These are phyloP conservation scores for Rhynchosporium graminicola DNA, from an alignment of 2,329 filamentous ascomycete genomes.

Conservation along the genomic window DNA sequence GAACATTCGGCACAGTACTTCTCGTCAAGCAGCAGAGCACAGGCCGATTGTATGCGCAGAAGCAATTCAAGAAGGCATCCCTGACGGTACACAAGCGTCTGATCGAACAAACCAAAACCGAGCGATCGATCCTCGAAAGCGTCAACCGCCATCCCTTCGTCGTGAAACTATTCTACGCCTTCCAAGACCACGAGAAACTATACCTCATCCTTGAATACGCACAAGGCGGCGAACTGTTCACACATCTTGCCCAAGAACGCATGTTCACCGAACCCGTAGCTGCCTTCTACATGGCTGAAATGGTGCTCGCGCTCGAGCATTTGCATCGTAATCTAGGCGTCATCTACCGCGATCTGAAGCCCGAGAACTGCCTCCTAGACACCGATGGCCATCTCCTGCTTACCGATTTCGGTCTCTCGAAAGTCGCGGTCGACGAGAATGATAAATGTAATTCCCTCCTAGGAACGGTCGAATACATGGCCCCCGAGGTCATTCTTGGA, in stretches of 20 bases:
- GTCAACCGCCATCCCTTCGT: constrained; percentile 97
- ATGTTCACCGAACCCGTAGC: constrained; percentile 92
- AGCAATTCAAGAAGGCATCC: constrained; percentile 97
- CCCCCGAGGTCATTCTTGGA: constrained; percentile 87
- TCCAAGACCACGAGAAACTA: constrained; percentile 96
- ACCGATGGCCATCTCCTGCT: constrained; percentile 87
- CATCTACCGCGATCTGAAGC: constrained; percentile 95
- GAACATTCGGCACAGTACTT: constrained; percentile 91
- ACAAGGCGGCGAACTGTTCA: constrained; percentile 94
- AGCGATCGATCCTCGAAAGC: constrained; percentile 90
- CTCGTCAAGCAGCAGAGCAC: constrained; percentile 88
- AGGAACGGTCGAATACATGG: constrained; percentile 98
- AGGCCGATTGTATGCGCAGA: constrained; percentile 91
- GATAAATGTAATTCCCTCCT: constrained; percentile 82
- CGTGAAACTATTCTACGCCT: constrained; percentile 96
- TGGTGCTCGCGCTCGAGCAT: constrained; percentile 91
- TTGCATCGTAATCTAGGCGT: constrained; percentile 90
- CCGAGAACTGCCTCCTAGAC: constrained; percentile 95
- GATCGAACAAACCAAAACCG: constrained; percentile 95
- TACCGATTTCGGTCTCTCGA: constrained; percentile 95
- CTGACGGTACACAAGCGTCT: constrained; percentile 94
- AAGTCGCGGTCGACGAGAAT: constrained; percentile 77
- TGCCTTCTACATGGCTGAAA: constrained; percentile 98
- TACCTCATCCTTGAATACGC: constrained; percentile 98
- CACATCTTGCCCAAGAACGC: constrained; percentile 87